Percentiles rank a stretch among this genome's conserved stretches.
These are phyloP conservation scores for Xanthoconium stramineum DNA, from an alignment of 768 basidiomycete species.

Conservation along the genomic window DNA sequence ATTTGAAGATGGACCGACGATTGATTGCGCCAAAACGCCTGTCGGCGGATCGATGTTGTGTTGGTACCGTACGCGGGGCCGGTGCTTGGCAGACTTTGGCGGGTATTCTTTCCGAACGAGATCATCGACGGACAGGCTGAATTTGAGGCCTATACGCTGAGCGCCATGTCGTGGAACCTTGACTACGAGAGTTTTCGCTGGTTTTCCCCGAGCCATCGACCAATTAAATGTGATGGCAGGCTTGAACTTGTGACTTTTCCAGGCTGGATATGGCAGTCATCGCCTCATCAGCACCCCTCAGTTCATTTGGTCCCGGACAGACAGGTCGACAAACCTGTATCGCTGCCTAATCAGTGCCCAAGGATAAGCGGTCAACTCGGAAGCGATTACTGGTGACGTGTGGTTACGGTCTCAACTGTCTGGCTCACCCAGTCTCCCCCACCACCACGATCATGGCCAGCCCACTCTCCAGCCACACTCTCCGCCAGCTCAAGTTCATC, in stretches of 20 bases:
- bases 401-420: slow-evolving; percentile 10
- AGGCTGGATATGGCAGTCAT: slow-evolving; percentile 15
- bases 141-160: slow-evolving; percentile 63
- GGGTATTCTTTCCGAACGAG: slow-evolving; percentile 49
- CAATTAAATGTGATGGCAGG: not conserved
- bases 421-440: too few species aligned
- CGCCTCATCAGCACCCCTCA: not conserved
- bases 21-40: slow-evolving; percentile 51
- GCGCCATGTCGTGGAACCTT: slow-evolving; percentile 75
- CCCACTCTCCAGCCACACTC: slow-evolving; percentile 46
- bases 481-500: slow-evolving; percentile 72
- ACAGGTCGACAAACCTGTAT: not conserved
- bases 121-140: slow-evolving; percentile 55
- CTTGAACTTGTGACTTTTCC: not conserved
- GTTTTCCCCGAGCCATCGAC: slow-evolving; percentile 40
- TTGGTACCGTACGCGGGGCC: slow-evolving; percentile 41
- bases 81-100: slow-evolving; percentile 44
- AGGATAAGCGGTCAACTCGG: not conserved
- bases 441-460: slow-evolving; percentile 17
- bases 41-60: slow-evolving; percentile 52
- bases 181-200: slow-evolving; percentile 54
- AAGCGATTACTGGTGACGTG: slow-evolving; percentile 7
- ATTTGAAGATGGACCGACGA: slow-evolving; percentile 44
- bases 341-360: not conserved
- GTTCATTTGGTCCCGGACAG: too few species aligned